Base-by-base conservation (phyloP, 164 flowering plant genomes). In the Kingdonia uniflora region DNA sequence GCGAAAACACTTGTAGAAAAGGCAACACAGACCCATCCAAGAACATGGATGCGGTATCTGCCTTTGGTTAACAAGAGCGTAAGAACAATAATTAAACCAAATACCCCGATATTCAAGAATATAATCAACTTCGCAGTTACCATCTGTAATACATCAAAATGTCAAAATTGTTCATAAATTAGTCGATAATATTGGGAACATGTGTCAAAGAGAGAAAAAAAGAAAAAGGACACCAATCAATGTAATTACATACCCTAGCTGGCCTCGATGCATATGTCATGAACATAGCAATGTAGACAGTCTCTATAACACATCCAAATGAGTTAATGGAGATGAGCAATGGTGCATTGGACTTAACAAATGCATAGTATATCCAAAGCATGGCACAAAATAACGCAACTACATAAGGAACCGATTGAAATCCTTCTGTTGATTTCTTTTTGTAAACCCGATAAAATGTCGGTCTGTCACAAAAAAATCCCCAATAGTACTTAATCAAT, bases 321-420 rank as follows among this genome's bases (percentile, higher is more conserved):
- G 76, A 46, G 67, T 81, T 81, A 40, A 79, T 68, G 38, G 80
- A 76, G 65, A 79, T 64, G 50, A 81, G 76, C 24, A 76, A 67
- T 41, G 37, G 42, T 8, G 68, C 66, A 42, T 64, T 57, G 0
- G 63, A 6, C 44, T 81, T 74, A 19, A 72, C 55, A 19, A 76
- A 45, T 16, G 78, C 87, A 22, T 80, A 80, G 71, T 69, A 74
- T 1, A 76, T 69, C 84, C 81, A 78, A 11, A 78, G 74, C 81
- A 68, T 78, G 50, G 80, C 61, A 51, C 84, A 76, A 37, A 78
- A 78, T 19, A 81, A 58, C 6, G 79, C 25, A 46, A 54, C 81
- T 13, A 80, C 45, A 47, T 78, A 85, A 0, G 87, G 80, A 29
- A 76, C 35, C 0, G 86, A 75, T 22, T 78, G 77, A 58, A 78